Evolutionary conservation across 148 eudicot genomes (phyloP), one percentile per base, ranked within the genome.

Genomic region (Rhododendron williamsianum): DNA sequence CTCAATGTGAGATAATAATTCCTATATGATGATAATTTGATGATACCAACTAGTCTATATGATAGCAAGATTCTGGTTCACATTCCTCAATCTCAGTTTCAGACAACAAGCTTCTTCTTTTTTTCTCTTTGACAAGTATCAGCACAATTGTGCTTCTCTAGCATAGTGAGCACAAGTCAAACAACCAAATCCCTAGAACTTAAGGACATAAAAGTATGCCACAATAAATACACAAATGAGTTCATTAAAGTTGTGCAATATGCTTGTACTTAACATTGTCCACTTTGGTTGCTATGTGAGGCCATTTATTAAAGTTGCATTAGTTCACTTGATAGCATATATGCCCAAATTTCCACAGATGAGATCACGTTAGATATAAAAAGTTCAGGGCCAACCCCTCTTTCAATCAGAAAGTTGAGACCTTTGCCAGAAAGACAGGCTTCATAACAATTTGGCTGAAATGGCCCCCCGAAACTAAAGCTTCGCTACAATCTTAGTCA

Each of bases 371-470:
- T 18, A 18, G 25, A 27, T 49, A 46, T 79, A 78, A 27, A 51
- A 80, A 30, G 41, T 46, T 46, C 11, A 49, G 82, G 63, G 63
- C 11, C 35, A 51, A 80, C 41, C 38, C 41, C 23, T 13, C n/a
- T 27, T 77, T 25, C 18, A 79, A 49, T 79, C 58, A 79, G 41
- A 35, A 48, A 80, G 82, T 33, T 10, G 54, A 78, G 82, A 49
- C 63, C 63, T 80, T 49, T 51, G 23, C 63, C 60, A 79, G 16
- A 79, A 79, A 79, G 21, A 48, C 81, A 46, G 58, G 81, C 35
- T 79, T 15, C 13, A 10, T n/a, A 12, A 79, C 58, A 49, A 79
- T 27, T 12, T 12, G 56, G 33, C 25, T n/a, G 36, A 78, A 45
- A 78, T 78, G 21, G 27, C 9, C 35, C 18, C 9, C 46, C 2